These are phyloP conservation scores for Ganoderma multipileum DNA, from an alignment of 1,284 basidiomycete genomes.

Conservation along the genomic window DNA sequence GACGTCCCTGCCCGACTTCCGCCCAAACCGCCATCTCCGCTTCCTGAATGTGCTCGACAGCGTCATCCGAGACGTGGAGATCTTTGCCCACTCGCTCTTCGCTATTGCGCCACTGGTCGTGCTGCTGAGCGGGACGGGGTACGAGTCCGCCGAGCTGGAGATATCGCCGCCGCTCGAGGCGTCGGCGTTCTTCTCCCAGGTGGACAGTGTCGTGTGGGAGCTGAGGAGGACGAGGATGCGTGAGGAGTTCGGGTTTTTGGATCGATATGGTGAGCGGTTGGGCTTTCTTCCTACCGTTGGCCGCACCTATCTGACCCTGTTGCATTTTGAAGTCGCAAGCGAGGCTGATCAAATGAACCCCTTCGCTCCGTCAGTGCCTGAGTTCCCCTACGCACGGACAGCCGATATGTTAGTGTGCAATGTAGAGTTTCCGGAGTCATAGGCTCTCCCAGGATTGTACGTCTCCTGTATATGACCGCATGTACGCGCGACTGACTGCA, in stretches of 20 bases:
- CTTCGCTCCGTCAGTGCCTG: too few relatives aligned
- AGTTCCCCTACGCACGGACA: too few relatives aligned
- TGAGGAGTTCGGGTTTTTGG: neutral
- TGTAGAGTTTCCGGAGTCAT: too few relatives aligned
- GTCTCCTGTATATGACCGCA: too few relatives aligned
- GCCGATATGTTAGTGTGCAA: too few relatives aligned
- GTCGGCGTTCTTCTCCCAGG: neutral
- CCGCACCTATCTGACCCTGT: neutral
- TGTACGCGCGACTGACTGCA: too few relatives aligned
- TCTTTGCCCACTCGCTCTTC: neutral
- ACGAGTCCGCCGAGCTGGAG: neutral
- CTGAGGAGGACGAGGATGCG: neutral
- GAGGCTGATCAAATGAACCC: neutral
- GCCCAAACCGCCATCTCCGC: neutral
- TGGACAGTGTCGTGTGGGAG: neutral
- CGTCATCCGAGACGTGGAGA: neutral
- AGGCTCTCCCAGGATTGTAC: too few relatives aligned
- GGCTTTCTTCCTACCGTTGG: neutral
- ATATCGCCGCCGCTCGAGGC: neutral
- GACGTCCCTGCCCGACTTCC: neutral
- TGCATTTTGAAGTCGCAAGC: neutral
- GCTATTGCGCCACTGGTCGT: neutral
- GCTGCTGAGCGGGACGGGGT: neutral
- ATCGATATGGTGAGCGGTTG: neutral
- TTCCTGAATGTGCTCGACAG: neutral